phyloP scores from a whole-genome alignment of 2,329 filamentous ascomycete genomes.

The Venturia asperata region DNA sequence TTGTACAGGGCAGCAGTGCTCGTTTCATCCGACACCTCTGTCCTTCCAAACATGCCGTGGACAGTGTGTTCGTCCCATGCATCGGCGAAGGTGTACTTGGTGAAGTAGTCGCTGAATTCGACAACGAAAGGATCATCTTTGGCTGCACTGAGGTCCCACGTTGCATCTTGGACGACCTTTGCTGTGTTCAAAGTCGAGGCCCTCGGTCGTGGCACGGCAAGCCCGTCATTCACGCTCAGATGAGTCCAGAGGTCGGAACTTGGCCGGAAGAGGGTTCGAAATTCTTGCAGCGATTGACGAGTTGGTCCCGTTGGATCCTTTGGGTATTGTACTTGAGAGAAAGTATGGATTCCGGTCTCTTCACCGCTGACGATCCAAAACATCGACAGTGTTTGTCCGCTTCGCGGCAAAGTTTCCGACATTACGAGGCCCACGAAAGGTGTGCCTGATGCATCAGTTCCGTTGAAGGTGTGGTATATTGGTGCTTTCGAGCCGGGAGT shows the following conservation, averaged over 20 bases:
- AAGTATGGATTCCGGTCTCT: slow-evolving; percentile 57
- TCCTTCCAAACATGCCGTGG: slow-evolving; percentile 42
- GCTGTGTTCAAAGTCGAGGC: slow-evolving; percentile 37
- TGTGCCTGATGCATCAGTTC: slow-evolving; percentile 25
- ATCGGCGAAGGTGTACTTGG: slow-evolving; percentile 57
- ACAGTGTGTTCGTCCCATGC: slow-evolving; percentile 52
- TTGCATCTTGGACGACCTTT: slow-evolving; percentile 55
- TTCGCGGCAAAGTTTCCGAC: slow-evolving; percentile 51
- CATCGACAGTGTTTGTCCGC: slow-evolving; percentile 55
- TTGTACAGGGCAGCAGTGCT: background rate
- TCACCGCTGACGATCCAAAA: slow-evolving; percentile 59
- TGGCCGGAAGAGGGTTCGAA: slow-evolving; percentile 55
- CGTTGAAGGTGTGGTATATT: slow-evolving; percentile 1
- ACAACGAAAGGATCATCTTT: slow-evolving; percentile 50
- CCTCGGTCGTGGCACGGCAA: slow-evolving; percentile 48
- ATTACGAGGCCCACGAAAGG: slow-evolving; percentile 53
- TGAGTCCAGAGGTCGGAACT: slow-evolving; percentile 56
- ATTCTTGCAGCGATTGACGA: slow-evolving; percentile 49
- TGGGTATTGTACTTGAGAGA: slow-evolving; percentile 51
- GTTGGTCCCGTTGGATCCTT: slow-evolving; percentile 51
- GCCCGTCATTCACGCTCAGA: slow-evolving; percentile 48
- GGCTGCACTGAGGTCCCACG: slow-evolving; percentile 52
- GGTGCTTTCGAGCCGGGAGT: slow-evolving; percentile 1
- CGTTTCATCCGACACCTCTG: background rate
- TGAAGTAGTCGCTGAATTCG: slow-evolving; percentile 55